Conservation (phyloP, 2,329 filamentous ascomycete genomes). For the Sporothrix pseudoabietina region DNA sequence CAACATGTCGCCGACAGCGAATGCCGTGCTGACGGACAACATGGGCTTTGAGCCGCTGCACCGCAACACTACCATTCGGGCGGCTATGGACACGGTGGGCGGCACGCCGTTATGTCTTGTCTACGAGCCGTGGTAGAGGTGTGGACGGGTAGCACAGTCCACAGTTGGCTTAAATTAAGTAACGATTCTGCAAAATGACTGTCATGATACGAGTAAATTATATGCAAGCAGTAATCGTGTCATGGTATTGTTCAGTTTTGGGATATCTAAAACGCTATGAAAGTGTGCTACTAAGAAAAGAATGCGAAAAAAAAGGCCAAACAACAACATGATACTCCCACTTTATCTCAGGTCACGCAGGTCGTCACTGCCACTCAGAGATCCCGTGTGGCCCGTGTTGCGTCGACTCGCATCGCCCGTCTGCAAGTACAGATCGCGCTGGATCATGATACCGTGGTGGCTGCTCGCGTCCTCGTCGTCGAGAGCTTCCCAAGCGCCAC, state of each 20-base stretch:
- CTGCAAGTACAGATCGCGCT: conserved; percentile 18
- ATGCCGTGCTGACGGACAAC: conserved; percentile 45
- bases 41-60: conserved; percentile 41
- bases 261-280: too few species aligned
- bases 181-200: too few species aligned
- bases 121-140: conserved; percentile 40
- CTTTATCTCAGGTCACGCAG: not conserved
- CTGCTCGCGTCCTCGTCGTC: conserved; percentile 23
- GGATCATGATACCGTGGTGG: conserved; percentile 16
- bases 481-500: conserved; percentile 12
- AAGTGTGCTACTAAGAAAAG: too few species aligned
- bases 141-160: too few species aligned
- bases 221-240: too few species aligned
- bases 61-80: conserved; percentile 37
- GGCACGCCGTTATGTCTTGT: conserved; percentile 49
- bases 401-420: conserved; percentile 9
- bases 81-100: conserved; percentile 45
- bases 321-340: too few species aligned
- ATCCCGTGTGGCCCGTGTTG: conserved; percentile 8
- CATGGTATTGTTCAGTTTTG: too few species aligned
- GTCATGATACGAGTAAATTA: too few species aligned
- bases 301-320: too few species aligned
- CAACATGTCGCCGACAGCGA: conserved; percentile 43
- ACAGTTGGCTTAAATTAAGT: too few species aligned
- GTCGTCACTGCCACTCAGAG: not conserved